Evolutionary conservation across 768 basidiomycete genomes (phyloP), one percentile per base, ranked within the genome.

Genomic region (Macrolepiota fuliginosa): DNA sequence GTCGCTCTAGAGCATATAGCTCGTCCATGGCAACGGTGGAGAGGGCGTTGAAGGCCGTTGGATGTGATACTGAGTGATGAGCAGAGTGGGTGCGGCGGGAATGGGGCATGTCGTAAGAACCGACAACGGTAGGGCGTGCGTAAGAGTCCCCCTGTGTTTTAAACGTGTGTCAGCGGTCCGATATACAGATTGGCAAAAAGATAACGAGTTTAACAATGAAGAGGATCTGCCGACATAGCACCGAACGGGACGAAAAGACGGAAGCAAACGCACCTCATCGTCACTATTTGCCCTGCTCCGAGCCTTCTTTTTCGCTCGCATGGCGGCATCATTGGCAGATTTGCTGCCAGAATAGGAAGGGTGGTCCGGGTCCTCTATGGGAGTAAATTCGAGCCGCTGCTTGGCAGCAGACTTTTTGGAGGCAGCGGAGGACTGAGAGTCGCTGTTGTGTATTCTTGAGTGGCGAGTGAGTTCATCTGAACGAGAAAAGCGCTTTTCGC

Each of bases 381-480:
- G 51, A n/a, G 67, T 63, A 52, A 67, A 66, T 12, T 68, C 68
- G 24, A 65, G 22, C 29, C 61, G 46, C 39, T 60, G 63, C 37
- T 42, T 61, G 40, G 63, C 36, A 56, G 67, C 54, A 58, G 65
- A 65, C 67, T 70, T 70, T 59, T 59, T 66, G 56, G 62, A 64
- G 47, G 54, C 29, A 36, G 62, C 61, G 63, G 45, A 64, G 47
- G 51, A 46, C 45, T 63, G 58, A 62, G 82, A 79, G 67, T 87
- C 82, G 65, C 83, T 85, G 71, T 85, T 87, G 75, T 99, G 96
- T 66, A 98, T 99, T 51, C 96, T 85, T 0, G 92, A 90, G 70
- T 99, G 96, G 61, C 96, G 85, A 29, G 96, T 99, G 65, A 99
- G 86, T 76, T 99, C 96, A 79, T 99, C 96, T n/a, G 93, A 94